A percentile compares a stretch with the other conserved stretches of the same genome.
phyloP scores from a whole-genome alignment of 129 eudicot genomes.

The Lonicera japonica region DNA sequence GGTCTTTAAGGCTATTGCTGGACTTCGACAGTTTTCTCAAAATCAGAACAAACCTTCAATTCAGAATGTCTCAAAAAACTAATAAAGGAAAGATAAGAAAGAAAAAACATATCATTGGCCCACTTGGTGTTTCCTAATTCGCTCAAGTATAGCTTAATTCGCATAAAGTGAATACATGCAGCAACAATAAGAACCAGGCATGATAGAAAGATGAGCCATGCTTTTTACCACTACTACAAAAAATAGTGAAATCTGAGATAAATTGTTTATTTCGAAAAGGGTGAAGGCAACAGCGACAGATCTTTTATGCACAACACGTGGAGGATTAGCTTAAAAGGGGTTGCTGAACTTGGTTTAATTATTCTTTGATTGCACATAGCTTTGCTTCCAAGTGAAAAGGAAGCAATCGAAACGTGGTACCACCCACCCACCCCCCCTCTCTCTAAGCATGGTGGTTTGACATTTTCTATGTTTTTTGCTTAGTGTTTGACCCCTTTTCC shows the following conservation, averaged over 20 bases:
- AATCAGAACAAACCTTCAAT: slow-evolving; percentile 15
- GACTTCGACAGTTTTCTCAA: background rate
- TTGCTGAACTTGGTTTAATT: background rate
- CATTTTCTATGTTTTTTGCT: slow-evolving; percentile 5
- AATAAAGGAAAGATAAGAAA: background rate
- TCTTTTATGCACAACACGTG: slow-evolving; percentile 19
- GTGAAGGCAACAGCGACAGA: background rate
- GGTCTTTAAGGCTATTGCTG: background rate
- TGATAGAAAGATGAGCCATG: slow-evolving; percentile 7
- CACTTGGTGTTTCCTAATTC: slow-evolving; percentile 24
- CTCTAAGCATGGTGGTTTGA: slow-evolving; percentile 21
- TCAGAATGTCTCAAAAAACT: slow-evolving; percentile 1
- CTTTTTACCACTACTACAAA: slow-evolving; percentile 5
- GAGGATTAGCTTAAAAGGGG: slow-evolving; percentile 16
- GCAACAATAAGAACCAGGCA: slow-evolving; percentile 2
- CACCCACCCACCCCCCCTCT: background rate
- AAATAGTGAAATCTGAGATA: slow-evolving; percentile 4
- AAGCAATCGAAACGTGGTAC: slow-evolving; percentile 10
- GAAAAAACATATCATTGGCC: slow-evolving; percentile 10
- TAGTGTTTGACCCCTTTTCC: slow-evolving; percentile 7
- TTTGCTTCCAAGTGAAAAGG: slow-evolving; percentile 17
- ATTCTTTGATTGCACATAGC: slow-evolving; percentile 4
- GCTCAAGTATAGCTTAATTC: slow-evolving; percentile 3
- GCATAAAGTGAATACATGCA: slow-evolving; percentile 1
- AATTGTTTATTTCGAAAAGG: slow-evolving; percentile 7